Conservation (phyloP, 2,329 filamentous ascomycete genomes). For the Paramyrothecium roridum region DNA sequence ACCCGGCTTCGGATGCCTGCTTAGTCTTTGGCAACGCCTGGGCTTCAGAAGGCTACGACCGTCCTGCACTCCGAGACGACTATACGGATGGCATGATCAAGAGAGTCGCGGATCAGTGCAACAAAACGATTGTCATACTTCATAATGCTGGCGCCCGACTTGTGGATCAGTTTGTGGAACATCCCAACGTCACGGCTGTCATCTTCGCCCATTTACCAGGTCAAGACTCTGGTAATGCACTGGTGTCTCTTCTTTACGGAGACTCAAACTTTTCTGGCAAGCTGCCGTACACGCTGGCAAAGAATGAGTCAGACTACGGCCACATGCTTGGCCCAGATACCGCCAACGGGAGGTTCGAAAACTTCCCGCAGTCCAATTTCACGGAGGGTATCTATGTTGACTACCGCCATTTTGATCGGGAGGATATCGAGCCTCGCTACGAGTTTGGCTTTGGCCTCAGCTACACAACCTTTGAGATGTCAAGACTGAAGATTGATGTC, state of each 20-base stretch:
- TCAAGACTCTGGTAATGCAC: conserved; percentile 57
- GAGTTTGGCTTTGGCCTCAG: conserved; percentile 55
- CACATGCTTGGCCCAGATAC: conserved; percentile 39
- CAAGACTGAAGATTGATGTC: not conserved
- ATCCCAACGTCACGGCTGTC: conserved; percentile 62
- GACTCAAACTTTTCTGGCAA: conserved; percentile 52
- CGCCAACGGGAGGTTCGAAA: conserved; percentile 10
- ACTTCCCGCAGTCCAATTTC: conserved; percentile 59
- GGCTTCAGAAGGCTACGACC: conserved; percentile 72
- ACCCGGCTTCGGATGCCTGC: conserved; percentile 54
- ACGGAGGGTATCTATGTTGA: conserved; percentile 52
- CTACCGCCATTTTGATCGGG: conserved; percentile 50
- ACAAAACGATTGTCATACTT: conserved; percentile 61
- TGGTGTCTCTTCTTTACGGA: conserved; percentile 59
- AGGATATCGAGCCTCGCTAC: conserved; percentile 41
- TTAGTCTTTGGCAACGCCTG: conserved; percentile 80
- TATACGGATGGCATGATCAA: conserved; percentile 57
- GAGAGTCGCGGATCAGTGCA: conserved; percentile 57
- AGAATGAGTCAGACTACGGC: conserved; percentile 47
- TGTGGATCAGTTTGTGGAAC: conserved; percentile 63
- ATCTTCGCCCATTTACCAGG: conserved; percentile 63
- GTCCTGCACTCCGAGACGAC: conserved; percentile 65
- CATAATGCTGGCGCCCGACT: conserved; percentile 61
- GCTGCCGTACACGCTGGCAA: conserved; percentile 60
- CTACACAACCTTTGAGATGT: conserved; percentile 53